A percentile compares a stretch with the other conserved stretches of the same genome.
Evolutionary conservation across 768 basidiomycete genomes (phyloP).

Genomic region (Rhodotorula graminis): DNA sequence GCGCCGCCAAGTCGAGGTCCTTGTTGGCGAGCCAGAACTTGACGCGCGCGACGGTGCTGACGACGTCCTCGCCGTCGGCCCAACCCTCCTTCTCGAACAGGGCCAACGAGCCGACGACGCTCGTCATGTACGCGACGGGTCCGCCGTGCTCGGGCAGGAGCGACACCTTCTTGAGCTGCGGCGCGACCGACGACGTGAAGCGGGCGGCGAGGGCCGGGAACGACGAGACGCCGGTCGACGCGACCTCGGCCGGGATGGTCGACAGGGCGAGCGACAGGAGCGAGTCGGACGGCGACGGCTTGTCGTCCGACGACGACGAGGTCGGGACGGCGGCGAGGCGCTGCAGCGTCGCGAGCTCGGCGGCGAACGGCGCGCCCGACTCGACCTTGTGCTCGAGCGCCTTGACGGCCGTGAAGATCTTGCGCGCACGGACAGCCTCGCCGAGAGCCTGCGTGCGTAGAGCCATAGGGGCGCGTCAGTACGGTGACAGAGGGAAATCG

Average conservation of each 20-base stretch:
- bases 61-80: constrained; percentile 71
- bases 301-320: constrained; percentile 2
- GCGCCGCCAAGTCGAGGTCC: constrained; percentile 76
- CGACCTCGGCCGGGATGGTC: constrained; percentile 48
- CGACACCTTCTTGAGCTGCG: constrained; percentile 79
- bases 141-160: constrained; percentile 91
- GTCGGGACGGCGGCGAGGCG: constrained; percentile 51
- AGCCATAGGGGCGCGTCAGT: too few species aligned
- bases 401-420: constrained; percentile 86
- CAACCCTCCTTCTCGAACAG: constrained; percentile 75
- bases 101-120: constrained; percentile 67
- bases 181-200: constrained; percentile 77
- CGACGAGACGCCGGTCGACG: constrained; percentile 62
- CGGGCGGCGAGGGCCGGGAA: constrained; percentile 84
- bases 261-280: constrained; percentile 69
- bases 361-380: constrained; percentile 70
- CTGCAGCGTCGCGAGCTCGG: constrained; percentile 77
- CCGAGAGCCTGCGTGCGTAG: constrained; percentile 59
- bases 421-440: constrained; percentile 85
- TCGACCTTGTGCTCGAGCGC: constrained; percentile 50
- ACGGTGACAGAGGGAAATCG: too few species aligned
- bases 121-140: constrained; percentile 77
- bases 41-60: constrained; percentile 79
- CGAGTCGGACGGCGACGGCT: constrained; percentile 44
- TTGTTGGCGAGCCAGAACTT: constrained; percentile 86